Base-by-base conservation (phyloP, 2,329 filamentous ascomycete species). In the Colletotrichum neosansevieriae region DNA sequence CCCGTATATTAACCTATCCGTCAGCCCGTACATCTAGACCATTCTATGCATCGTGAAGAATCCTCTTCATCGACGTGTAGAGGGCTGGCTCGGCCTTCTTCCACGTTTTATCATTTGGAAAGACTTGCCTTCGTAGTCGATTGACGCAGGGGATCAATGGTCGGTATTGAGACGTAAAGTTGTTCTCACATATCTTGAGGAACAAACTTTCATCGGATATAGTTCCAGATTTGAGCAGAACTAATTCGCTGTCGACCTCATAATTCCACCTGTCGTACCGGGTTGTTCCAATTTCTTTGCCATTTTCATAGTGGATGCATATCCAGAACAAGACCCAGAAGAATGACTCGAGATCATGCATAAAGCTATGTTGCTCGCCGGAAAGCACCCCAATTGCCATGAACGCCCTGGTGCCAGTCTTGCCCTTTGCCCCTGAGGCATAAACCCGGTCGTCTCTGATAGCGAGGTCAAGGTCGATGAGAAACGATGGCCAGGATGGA, bases 301-400 rank as follows among this genome's bases (percentile, higher is more conserved):
- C 61, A 24, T 73, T 73, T 12, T 78, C 63, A 65, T 78, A 82
- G 71, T 84, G 77, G 60, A 82, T 77, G 66, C 78, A 82, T 71
- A 83, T 80, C 81, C 77, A 85, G 70, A 85, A 82, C 0, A 84
- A 71, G 2, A 84, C 79, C 82, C 75, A 85, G 73, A 83, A 85
- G 69, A 85, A 84, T 3, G 80, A 86, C 72, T 85, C 80, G 12
- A 84, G 76, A 69, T 85, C 79, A 71, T 85, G 79, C 75, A 84
- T 83, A 34, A 83, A 83, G 1, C 76, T 82, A 72, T 85, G 79
- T 40, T 79, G 66, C 71, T 84, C 78, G 36, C 77, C 79, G 6
- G 78, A 63, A 42, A 85, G 78, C 3, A 75, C 75, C 0, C 81
- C 78, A 64, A 85, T 83, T 6, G 80, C 81, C 78, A 85, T 84